phyloP scores from a whole-genome alignment of 768 basidiomycete genomes.

The Scleroderma bovista region DNA sequence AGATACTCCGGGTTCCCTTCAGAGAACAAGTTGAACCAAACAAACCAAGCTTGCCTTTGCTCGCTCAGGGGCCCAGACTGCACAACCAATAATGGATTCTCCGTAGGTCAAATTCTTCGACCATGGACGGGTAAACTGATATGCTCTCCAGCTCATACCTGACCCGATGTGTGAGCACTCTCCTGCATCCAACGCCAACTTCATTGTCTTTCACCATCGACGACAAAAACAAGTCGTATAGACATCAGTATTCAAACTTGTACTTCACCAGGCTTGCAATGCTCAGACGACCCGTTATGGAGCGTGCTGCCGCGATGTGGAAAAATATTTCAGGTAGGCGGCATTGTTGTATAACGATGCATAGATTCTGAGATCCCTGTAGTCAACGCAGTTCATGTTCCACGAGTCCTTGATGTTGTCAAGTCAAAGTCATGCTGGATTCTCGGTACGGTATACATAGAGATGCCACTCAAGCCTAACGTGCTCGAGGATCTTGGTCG shows the following conservation, averaged over 20 bases:
- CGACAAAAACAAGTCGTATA: constrained; percentile 46
- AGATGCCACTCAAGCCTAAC: constrained; percentile 98
- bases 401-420: constrained; percentile 80
- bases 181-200: constrained; percentile 23
- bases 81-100: neutral
- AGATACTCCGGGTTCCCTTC: neutral
- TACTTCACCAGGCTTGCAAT: constrained; percentile 57
- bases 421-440: constrained; percentile 86
- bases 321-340: constrained; percentile 35
- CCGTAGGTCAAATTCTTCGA: constrained; percentile 1
- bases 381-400: constrained; percentile 70
- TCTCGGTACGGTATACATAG: constrained; percentile 94
- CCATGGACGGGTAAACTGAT: neutral
- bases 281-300: constrained; percentile 43
- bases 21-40: neutral
- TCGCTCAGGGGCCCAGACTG: neutral
- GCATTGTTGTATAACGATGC: neutral
- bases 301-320: constrained; percentile 49
- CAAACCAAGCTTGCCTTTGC: neutral
- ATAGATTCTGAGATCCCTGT: constrained; percentile 3
- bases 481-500: constrained; percentile 93
- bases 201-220: constrained; percentile 41
- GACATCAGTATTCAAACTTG: constrained; percentile 67
- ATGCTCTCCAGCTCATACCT: constrained; percentile 13
- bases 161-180: constrained; percentile 24